Conservation (phyloP, 108 stramenopile species). For the Cylindrotheca fusiformis region DNA sequence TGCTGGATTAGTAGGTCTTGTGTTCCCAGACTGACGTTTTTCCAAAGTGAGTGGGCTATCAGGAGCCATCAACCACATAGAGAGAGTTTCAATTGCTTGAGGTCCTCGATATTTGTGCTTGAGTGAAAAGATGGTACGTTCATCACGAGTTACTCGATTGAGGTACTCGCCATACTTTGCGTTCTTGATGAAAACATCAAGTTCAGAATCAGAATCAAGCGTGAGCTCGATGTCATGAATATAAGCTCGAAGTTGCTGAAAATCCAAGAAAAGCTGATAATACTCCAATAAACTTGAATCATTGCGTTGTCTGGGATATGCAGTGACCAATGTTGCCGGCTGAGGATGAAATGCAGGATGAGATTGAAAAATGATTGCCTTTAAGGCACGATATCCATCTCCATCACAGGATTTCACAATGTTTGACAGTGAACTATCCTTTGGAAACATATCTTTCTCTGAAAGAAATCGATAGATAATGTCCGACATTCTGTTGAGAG, state of each 20-base stretch:
- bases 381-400: too few relatives aligned
- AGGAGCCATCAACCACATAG: too few relatives aligned
- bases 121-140: background rate
- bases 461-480: too few relatives aligned
- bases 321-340: conserved; percentile 1
- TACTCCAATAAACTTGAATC: background rate
- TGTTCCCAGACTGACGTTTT: background rate
- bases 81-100: background rate
- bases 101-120: background rate
- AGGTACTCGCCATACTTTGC: background rate
- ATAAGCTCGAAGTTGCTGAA: conserved; percentile 3
- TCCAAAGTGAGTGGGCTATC: background rate
- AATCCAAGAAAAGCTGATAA: background rate
- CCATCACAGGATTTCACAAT: conserved; percentile 3
- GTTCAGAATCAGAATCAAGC: background rate
- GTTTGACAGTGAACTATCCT: too few relatives aligned
- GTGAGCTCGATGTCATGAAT: background rate
- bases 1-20: background rate
- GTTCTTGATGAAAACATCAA: conserved; percentile 6
- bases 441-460: too few relatives aligned
- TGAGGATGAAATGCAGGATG: conserved; percentile 4
- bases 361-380: too few relatives aligned
- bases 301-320: background rate
- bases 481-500: too few relatives aligned
- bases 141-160: background rate